Evolutionary conservation across 768 basidiomycete genomes (phyloP), one percentile per base, ranked within the genome.

Genomic region (Pisolithus tinctorius): DNA sequence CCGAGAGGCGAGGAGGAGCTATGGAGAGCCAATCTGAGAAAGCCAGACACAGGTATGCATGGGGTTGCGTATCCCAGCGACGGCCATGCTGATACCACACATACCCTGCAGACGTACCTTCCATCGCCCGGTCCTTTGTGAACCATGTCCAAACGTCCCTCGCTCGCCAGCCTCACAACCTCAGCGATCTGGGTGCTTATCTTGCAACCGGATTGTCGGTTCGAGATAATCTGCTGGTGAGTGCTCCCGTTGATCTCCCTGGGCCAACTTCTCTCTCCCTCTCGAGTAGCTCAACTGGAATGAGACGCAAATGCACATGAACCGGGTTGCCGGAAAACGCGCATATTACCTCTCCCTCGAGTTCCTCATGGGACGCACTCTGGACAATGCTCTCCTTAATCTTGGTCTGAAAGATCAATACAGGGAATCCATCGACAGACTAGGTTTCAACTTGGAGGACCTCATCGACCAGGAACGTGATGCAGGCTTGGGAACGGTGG

Each of bases 311-410:
- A 64, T 86, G 52, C 72, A 81, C 49, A 80, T 85, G 67, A 86
- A 86, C 45, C 84, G 88, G 62, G 93, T 89, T 65, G 74, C 81
- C 36, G 91, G 90, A 25, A 93, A 94, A 61, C 77, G 90, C 53
- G 90, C 90, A 11, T 97, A 97, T 74, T 99, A 98, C 69, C 81
- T 98, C 53, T 95, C 92, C 39, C 81, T 97, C 49, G 95, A 96
- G 69, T 96, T 93, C 69, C 71, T 93, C 59, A 88, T 90, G 85
- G 84, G 88, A 41, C 78, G 87, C 27, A 86, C 85, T 3, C 76
- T 88, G 47, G 85, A 88, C 55, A 84, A 84, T 55, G 80, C 91
- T 58, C 79, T 96, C 23, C 81, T 97, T 55, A 98, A 97, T 65
- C 80, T 98, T 26, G 86, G 84, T 9, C 72, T 95, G 56, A 91